Conservation (phyloP, 768 basidiomycete species). For the Coprinopsis marcescibilis region DNA sequence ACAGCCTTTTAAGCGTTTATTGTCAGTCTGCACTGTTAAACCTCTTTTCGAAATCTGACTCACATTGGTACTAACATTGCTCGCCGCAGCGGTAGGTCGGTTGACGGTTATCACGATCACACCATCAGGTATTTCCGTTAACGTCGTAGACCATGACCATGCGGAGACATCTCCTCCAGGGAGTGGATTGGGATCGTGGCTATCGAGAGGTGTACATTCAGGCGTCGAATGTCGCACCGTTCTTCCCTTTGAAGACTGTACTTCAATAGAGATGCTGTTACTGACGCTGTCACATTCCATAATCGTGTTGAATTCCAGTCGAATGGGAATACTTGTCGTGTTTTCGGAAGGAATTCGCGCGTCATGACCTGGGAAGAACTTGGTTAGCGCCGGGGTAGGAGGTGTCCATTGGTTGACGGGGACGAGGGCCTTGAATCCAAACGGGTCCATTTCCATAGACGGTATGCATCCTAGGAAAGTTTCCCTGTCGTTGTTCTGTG, state of each 20-base stretch:
- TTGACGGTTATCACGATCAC: slow-evolving; percentile 67
- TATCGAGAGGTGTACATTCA: slow-evolving; percentile 44
- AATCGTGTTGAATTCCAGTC: slow-evolving; percentile 68
- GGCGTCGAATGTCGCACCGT: slow-evolving; percentile 46
- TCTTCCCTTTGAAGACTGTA: slow-evolving; percentile 60
- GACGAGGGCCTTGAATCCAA: slow-evolving; percentile 79
- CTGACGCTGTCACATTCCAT: slow-evolving; percentile 77
- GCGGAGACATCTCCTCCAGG: slow-evolving; percentile 49
- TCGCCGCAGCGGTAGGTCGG: slow-evolving; percentile 41
- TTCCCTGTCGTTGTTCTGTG: slow-evolving; percentile 47
- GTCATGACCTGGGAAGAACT: slow-evolving; percentile 85
- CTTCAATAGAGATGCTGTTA: slow-evolving; percentile 53
- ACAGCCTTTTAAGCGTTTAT: slow-evolving; percentile 35
- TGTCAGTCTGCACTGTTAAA: background rate
- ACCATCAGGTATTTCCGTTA: slow-evolving; percentile 75
- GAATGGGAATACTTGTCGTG: slow-evolving; percentile 57
- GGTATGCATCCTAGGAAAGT: slow-evolving; percentile 75
- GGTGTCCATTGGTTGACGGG: slow-evolving; percentile 60
- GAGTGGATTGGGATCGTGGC: slow-evolving; percentile 44
- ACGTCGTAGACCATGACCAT: slow-evolving; percentile 72
- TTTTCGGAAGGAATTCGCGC: slow-evolving; percentile 50
- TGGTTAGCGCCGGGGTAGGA: slow-evolving; percentile 68
- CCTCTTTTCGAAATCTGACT: no score
- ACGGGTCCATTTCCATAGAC: slow-evolving; percentile 60
- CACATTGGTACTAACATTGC: slow-evolving; percentile 44